A percentile compares a stretch with the other conserved stretches of the same genome.
phyloP scores from a whole-genome alignment of 192 early-diverging fungal genomes.

The Phlyctochytrium bullatum region DNA sequence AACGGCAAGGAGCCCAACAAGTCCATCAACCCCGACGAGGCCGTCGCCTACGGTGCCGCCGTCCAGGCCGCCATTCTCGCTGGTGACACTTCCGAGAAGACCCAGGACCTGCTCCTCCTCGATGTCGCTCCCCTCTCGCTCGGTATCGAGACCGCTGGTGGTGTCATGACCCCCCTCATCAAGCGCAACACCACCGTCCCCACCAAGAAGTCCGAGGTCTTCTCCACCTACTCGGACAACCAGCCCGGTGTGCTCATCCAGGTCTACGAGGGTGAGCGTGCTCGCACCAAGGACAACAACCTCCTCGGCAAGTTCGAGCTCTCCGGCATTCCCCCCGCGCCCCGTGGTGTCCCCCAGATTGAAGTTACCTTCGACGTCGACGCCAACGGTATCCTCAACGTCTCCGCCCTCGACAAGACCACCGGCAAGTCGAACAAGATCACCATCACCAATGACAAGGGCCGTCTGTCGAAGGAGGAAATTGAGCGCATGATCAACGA shows the following conservation, averaged over 20 bases:
- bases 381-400: constrained; percentile 97
- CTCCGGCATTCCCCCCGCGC: constrained; percentile 94
- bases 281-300: constrained; percentile 98
- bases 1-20: constrained; percentile 99
- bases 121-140: constrained; percentile 96
- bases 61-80: constrained; percentile 97
- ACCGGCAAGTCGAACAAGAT: constrained; percentile 94
- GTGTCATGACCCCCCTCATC: constrained; percentile 97
- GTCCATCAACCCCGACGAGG: constrained; percentile 99
- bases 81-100: constrained; percentile 95
- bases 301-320: constrained; percentile 97
- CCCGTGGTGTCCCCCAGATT: constrained; percentile 95
- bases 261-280: constrained; percentile 97
- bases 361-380: constrained; percentile 97
- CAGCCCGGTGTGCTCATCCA: constrained; percentile 97
- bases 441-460: constrained; percentile 99
- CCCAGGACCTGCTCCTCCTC: constrained; percentile 88
- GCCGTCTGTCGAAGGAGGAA: constrained; percentile 95
- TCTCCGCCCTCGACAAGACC: constrained; percentile 88
- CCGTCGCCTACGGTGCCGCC: constrained; percentile 97
- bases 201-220: constrained; percentile 97
- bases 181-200: constrained; percentile 97
- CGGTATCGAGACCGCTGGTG: constrained; percentile 98
- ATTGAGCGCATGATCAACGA: constrained; percentile 97
- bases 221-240: constrained; percentile 98